Evolutionary conservation across 331 rosid genomes (phyloP).

Genomic region (Cydonia oblonga): DNA sequence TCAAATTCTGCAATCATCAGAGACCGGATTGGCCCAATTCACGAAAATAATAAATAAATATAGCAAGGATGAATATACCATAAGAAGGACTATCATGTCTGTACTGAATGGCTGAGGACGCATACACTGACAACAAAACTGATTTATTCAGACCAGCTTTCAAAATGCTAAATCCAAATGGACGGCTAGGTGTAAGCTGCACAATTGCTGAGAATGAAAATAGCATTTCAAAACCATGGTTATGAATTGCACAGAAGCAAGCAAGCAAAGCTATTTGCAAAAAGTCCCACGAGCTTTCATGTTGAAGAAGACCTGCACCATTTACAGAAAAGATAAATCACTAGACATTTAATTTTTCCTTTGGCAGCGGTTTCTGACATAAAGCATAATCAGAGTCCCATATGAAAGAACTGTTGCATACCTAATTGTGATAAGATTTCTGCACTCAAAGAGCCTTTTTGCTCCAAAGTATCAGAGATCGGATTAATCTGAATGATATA

Average conservation of each 20-base stretch:
- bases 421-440: conserved; percentile 76
- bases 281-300: conserved; percentile 87
- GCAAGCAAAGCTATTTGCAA: conserved; percentile 86
- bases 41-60: conserved; percentile 6
- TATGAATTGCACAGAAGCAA: conserved; percentile 93
- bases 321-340: conserved; percentile 14
- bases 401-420: conserved; percentile 16
- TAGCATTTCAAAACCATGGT: conserved; percentile 85
- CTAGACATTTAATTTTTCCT: neutral
- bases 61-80: conserved; percentile 39
- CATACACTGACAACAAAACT: conserved; percentile 77
- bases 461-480: conserved; percentile 62
- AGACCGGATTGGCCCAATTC: neutral
- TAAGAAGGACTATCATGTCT: conserved; percentile 47
- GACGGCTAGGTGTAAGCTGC: conserved; percentile 83
- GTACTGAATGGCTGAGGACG: conserved; percentile 50
- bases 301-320: conserved; percentile 71
- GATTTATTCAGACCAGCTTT: conserved; percentile 94
- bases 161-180: conserved; percentile 87
- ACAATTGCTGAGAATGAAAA: conserved; percentile 92
- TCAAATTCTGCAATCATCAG: neutral
- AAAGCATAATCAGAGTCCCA: neutral
- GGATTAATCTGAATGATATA: conserved; percentile 74
- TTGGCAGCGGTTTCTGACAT: neutral
- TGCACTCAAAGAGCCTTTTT: conserved; percentile 61